Evolutionary conservation across 345 rosid genomes (phyloP), one percentile per base, ranked within the genome.

Genomic region (Excoecaria agallocha): DNA sequence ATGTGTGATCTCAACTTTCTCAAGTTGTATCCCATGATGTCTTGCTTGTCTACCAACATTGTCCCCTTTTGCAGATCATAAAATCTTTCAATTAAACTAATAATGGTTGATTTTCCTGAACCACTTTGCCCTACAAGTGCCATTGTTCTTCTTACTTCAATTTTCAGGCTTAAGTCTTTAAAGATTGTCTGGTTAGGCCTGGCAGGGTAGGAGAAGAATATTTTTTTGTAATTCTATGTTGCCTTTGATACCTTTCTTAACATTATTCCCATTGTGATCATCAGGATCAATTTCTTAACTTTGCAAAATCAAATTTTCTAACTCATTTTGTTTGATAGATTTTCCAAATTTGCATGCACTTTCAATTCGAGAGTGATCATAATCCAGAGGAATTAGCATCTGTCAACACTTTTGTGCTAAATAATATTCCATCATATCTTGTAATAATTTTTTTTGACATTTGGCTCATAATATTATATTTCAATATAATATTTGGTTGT

Each of bases 41-140:
- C 81, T 12, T 66, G 51, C 22, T 56, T 82, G 49, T 87, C 88
- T 19, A 83, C 66, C 74, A 61, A 45, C 11, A 87, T 60, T 4
- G 63, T 48, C 54, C 87, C 88, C 3, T 66, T 75, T 46, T 71
- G 68, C 0, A 86, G 86, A 51, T 87, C 87, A 48, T 85, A 87
- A 57, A 87, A 85, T 80, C 88, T 80, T 71, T 87, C 85, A 9
- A 83, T 80, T 30, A 87, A 66, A 2, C 74, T 80, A 25, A 87
- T 80, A 38, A 87, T 64, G 10, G 82, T 85, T 3, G 90, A 87
- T 77, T 87, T 87, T 17, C 90, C 90, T 0, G 88, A 87, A 38
- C 88, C 88, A 66, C 87, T 85, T 30, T 74, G 83, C 66, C 88
- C 67, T 56, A 24, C 84, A 78, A 15, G 84, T 77, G 25, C 79